phyloP scores from a whole-genome alignment of 2,329 filamentous ascomycete genomes.

The Penicillium capsulatum region DNA sequence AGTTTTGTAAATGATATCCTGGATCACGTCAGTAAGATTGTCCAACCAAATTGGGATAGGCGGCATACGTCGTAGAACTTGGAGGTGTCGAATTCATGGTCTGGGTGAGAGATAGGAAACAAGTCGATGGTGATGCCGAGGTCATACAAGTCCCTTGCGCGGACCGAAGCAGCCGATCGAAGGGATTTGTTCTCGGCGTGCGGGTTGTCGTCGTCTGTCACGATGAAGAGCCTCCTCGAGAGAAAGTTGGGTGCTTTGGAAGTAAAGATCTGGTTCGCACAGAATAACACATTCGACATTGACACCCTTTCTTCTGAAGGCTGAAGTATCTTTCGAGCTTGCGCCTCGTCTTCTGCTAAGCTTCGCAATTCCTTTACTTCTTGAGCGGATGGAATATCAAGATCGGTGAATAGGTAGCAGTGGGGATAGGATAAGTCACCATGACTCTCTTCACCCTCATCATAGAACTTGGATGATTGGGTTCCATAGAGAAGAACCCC shows the following conservation, averaged over 20 bases:
- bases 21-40: conserved; percentile 12
- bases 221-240: conserved; percentile 86
- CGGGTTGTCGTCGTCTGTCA: conserved; percentile 90
- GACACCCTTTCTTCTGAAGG: conserved; percentile 66
- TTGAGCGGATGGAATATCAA: conserved; percentile 79
- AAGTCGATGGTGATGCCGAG: conserved; percentile 86
- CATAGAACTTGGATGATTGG: conserved; percentile 72
- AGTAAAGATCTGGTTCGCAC: conserved; percentile 93
- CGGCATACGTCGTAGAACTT: conserved; percentile 82
- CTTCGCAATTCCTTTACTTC: conserved; percentile 77
- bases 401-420: conserved; percentile 84
- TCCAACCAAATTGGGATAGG: not conserved
- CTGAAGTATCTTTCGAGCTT: conserved; percentile 63
- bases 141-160: conserved; percentile 93
- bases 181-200: conserved; percentile 67
- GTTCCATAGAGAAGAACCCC: conserved; percentile 90
- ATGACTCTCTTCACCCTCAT: conserved; percentile 56
- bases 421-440: conserved; percentile 70
- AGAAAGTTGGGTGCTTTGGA: conserved; percentile 92
- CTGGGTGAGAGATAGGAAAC: conserved; percentile 75
- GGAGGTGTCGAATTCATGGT: conserved; percentile 69
- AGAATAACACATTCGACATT: conserved; percentile 89
- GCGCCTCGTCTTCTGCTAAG: conserved; percentile 73
- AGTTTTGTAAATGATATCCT: conserved; percentile 86
- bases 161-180: conserved; percentile 72